Conservation (phyloP, 768 basidiomycete species). For the Obba rivulosa region DNA sequence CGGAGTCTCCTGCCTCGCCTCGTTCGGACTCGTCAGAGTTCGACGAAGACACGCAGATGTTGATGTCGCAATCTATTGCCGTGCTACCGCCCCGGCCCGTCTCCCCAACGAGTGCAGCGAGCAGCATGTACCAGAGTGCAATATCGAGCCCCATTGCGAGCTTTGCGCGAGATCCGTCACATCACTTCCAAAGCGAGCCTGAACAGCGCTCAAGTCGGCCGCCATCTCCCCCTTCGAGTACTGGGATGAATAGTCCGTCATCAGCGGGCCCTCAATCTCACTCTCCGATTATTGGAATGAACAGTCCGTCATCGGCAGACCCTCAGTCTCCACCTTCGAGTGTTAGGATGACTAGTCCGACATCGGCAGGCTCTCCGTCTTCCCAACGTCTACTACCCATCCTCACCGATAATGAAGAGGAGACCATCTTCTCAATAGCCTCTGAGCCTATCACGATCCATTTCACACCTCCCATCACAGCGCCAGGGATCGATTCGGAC, state of each 20-base stretch:
- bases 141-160: slow-evolving; percentile 32
- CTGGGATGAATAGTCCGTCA: background rate
- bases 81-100: slow-evolving; percentile 38
- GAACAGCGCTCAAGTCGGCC: slow-evolving; percentile 1
- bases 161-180: slow-evolving; percentile 2
- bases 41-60: slow-evolving; percentile 58
- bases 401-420: slow-evolving; percentile 27
- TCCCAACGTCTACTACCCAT: slow-evolving; percentile 1
- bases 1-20: slow-evolving; percentile 41
- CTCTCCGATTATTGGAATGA: background rate
- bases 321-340: background rate
- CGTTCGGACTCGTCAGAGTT: slow-evolving; percentile 35
- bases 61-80: slow-evolving; percentile 75
- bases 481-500: background rate
- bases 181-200: too few species aligned
- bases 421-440: slow-evolving; percentile 57
- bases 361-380: background rate
- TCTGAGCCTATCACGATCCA: slow-evolving; percentile 54
- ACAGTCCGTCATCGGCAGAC: too few species aligned
- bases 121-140: slow-evolving; percentile 79
- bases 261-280: background rate
- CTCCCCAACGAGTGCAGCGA: slow-evolving; percentile 34
- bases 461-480: slow-evolving; percentile 38
- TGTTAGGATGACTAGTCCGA: background rate
- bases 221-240: background rate